Conservation (phyloP, 352 stramenopile species). For the Pythium brassicae region DNA sequence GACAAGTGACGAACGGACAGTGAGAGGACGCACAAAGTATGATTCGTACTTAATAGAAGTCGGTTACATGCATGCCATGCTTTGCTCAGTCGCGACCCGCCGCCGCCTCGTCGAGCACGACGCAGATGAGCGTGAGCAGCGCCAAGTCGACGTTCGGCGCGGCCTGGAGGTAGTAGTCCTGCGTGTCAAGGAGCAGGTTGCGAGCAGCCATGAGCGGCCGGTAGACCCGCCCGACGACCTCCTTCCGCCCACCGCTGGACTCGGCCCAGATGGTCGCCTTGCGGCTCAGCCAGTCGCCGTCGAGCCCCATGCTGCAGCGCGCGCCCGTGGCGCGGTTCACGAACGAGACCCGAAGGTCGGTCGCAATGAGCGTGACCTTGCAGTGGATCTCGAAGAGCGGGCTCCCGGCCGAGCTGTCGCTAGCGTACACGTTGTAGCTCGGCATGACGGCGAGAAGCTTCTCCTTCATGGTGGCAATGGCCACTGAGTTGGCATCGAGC, state of each 20-base stretch:
- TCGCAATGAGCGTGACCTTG: slow-evolving; percentile 14
- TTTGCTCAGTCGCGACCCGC: not conserved
- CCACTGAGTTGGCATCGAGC: slow-evolving; percentile 14
- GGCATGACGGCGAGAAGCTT: slow-evolving; percentile 15
- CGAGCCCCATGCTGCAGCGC: slow-evolving; percentile 14
- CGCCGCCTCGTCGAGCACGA: slow-evolving; percentile 13
- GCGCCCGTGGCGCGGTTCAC: slow-evolving; percentile 10
- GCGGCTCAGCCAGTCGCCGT: slow-evolving; percentile 20
- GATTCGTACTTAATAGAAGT: not conserved
- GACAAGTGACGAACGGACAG: not conserved
- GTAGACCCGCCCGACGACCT: slow-evolving; percentile 17
- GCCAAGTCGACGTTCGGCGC: slow-evolving; percentile 13
- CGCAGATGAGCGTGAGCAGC: slow-evolving; percentile 15
- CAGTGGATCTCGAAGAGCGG: slow-evolving; percentile 17
- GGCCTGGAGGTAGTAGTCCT: slow-evolving; percentile 20
- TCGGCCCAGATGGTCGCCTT: slow-evolving; percentile 22
- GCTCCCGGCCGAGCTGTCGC: not conserved
- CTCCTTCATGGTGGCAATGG: slow-evolving; percentile 20
- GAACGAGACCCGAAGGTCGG: slow-evolving; percentile 18
- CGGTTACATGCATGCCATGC: not conserved
- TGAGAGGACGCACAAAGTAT: not conserved
- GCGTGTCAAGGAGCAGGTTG: slow-evolving; percentile 13
- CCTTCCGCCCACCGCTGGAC: slow-evolving; percentile 8
- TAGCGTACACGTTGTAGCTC: slow-evolving; percentile 16
- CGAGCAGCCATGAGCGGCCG: slow-evolving; percentile 11